These are phyloP conservation scores for Umbelopsis ramanniana DNA, from an alignment of 192 early-diverging fungal genomes.

Conservation along the genomic window DNA sequence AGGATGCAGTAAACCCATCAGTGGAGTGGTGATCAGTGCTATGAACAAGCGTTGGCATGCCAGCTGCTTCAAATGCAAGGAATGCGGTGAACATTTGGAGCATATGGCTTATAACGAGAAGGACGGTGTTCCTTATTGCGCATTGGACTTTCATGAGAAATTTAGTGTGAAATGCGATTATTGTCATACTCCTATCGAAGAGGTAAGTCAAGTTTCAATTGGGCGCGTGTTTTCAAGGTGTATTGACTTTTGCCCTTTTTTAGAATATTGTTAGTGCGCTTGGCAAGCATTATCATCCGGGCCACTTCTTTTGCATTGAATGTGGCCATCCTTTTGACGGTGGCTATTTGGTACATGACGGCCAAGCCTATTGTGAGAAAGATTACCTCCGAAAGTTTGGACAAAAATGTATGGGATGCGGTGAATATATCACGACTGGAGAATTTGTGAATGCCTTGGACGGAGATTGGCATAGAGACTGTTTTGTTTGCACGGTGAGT, in stretches of 20 bases:
- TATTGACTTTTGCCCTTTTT: neutral
- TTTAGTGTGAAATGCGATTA: constrained; percentile 61
- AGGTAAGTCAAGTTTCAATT: constrained; percentile 38
- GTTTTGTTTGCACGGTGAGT: constrained; percentile 61
- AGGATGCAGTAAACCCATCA: constrained; percentile 49
- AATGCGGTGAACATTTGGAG: constrained; percentile 50
- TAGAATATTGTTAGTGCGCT: constrained; percentile 52
- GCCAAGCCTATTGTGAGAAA: constrained; percentile 60
- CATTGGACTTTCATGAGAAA: constrained; percentile 54
- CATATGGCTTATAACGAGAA: constrained; percentile 59
- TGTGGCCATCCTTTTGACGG: constrained; percentile 58
- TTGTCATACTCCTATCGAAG: constrained; percentile 60
- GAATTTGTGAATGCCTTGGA: constrained; percentile 55
- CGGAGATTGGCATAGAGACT: constrained; percentile 61
- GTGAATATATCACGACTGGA: constrained; percentile 47
- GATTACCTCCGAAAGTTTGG: constrained; percentile 57
- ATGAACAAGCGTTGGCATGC: constrained; percentile 62
- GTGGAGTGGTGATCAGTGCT: constrained; percentile 50
- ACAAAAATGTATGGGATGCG: constrained; percentile 54
- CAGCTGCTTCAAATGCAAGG: constrained; percentile 52
- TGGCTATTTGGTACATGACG: constrained; percentile 58
- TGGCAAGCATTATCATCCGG: constrained; percentile 58
- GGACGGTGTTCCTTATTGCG: constrained; percentile 59
- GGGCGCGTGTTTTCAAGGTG: neutral
- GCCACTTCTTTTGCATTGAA: constrained; percentile 63